These are phyloP conservation scores for Saccharomycodes ludwigii DNA, from an alignment of 805 yeast genomes.

Conservation along the genomic window DNA sequence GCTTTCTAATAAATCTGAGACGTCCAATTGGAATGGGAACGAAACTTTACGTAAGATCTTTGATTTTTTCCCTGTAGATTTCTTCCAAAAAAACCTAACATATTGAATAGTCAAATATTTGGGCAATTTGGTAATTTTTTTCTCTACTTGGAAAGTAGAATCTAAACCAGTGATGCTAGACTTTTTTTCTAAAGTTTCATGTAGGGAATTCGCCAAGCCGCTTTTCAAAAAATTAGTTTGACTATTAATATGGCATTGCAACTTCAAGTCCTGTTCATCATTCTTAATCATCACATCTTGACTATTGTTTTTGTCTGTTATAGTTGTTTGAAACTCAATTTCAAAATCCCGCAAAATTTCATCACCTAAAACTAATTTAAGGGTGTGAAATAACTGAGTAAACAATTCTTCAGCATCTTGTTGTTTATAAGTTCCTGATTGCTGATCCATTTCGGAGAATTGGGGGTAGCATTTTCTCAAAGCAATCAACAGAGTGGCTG, in stretches of 20 bases:
- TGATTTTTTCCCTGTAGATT: slow-evolving; percentile 80
- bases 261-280: slow-evolving; percentile 49
- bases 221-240: slow-evolving; percentile 79
- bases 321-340: slow-evolving; percentile 48
- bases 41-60: slow-evolving; percentile 89
- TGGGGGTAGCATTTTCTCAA: slow-evolving; percentile 71
- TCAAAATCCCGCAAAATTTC: slow-evolving; percentile 45
- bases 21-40: slow-evolving; percentile 87
- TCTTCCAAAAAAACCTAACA: slow-evolving; percentile 92
- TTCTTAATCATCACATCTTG: slow-evolving; percentile 36
- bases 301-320: slow-evolving; percentile 47
- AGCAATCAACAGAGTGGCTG: slow-evolving; percentile 51
- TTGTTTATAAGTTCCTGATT: slow-evolving; percentile 68
- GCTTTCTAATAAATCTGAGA: slow-evolving; percentile 77
- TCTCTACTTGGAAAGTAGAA: slow-evolving; percentile 52
- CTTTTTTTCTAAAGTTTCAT: slow-evolving; percentile 67
- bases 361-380: slow-evolving; percentile 37
- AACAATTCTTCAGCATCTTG: slow-evolving; percentile 98
- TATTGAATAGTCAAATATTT: slow-evolving; percentile 81
- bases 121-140: slow-evolving; percentile 65
- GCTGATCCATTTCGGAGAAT: slow-evolving; percentile 64
- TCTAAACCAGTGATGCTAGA: slow-evolving; percentile 58
- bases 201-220: slow-evolving; percentile 65
- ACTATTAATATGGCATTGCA: slow-evolving; percentile 81
- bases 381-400: slow-evolving; percentile 55